Base-by-base conservation (phyloP, 257 asterid species). In the Solanum lycopersicoides region DNA sequence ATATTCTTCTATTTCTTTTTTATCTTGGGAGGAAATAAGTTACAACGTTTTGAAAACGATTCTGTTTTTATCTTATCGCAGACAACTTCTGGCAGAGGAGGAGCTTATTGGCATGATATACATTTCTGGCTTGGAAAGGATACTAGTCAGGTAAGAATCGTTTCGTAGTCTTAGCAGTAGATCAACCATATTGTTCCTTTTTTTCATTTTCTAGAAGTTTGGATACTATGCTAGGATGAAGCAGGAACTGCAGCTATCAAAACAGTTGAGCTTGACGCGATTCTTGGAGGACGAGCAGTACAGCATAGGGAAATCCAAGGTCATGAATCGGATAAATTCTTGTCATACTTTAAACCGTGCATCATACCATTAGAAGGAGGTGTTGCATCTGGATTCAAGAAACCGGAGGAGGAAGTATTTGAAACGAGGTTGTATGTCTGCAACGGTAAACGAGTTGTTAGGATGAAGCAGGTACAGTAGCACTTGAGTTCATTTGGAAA, bases 111-210 rank as follows among this genome's bases (percentile, higher is more conserved):
- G 86, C 94, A 89, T 87, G 98, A 97, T 92, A 94, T 95, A 91
- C 98, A 97, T 90, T 97, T 95, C 91, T 97, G 99, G 99, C 95
- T 97, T 72, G 99, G 99, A 86, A 97, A 97, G 89, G 99, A 97
- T 83, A 97, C 98, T 86, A 97, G 98, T 89, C 99, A 95, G 99
- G 99, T 95, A 28, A 1, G 4, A 42, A 87, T 45, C 34, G 82
- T 59, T 88, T 39, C 37, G 80, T 42, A 80, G 86, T 76, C 84
- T 80, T 60, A 45, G 21, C 82, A 39, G 30, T 15, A 47, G 41
- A 59, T 37, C 74, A 60, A 86, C 39, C 72, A 73, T 91, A 83
- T 83, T 35, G 87, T 86, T 60, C 65, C 45, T 6, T 72, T n/a
- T 85, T 66, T 68, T 9, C 84, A 42, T 39, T 87, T 42, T 76